A percentile compares a stretch with the other conserved stretches of the same genome.
Conservation (phyloP, 169 alveolate species). For the Plasmodium falciparum region DNA sequence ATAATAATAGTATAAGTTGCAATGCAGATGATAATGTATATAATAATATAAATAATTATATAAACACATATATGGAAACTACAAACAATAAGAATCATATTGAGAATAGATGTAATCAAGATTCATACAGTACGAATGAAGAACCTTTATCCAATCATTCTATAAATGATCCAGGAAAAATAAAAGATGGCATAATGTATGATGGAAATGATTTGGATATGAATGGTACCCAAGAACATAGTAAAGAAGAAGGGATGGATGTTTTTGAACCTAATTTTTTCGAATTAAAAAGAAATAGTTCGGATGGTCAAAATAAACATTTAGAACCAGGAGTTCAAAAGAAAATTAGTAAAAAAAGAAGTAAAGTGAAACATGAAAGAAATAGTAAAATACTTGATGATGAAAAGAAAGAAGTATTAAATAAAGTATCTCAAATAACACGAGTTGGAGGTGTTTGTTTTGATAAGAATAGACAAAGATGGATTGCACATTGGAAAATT, state of each 20-base stretch:
- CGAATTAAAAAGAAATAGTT: constrained; percentile 11
- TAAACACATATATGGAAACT: constrained; percentile 25
- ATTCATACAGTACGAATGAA: constrained; percentile 44
- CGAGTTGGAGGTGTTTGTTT: constrained; percentile 76
- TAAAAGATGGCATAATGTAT: constrained; percentile 25
- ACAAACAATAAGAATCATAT: constrained; percentile 6
- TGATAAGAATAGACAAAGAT: constrained; percentile 75
- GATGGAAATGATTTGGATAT: constrained; percentile 9
- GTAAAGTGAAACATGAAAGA: constrained; percentile 49
- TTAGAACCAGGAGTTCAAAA: constrained; percentile 44
- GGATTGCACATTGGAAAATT: constrained; percentile 77
- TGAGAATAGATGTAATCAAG: constrained; percentile 27
- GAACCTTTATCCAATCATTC: constrained; percentile 25
- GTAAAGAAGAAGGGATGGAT: constrained; percentile 48
- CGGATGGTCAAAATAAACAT: constrained; percentile 27
- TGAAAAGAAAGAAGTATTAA: constrained; percentile 71
- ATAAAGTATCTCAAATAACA: constrained; percentile 72
- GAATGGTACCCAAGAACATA: constrained; percentile 5
- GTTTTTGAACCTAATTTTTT: constrained; percentile 30
- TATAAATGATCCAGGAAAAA: constrained; percentile 10
- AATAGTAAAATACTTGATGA: constrained; percentile 51
- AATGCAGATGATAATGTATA: constrained; percentile 35
- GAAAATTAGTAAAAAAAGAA: constrained; percentile 54
- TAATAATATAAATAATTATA: constrained; percentile 36
- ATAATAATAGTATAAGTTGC: constrained; percentile 4